Percentiles rank a stretch among this genome's conserved stretches.
Conservation (phyloP, 306 rosid genomes). For the Cicer judaicum region DNA sequence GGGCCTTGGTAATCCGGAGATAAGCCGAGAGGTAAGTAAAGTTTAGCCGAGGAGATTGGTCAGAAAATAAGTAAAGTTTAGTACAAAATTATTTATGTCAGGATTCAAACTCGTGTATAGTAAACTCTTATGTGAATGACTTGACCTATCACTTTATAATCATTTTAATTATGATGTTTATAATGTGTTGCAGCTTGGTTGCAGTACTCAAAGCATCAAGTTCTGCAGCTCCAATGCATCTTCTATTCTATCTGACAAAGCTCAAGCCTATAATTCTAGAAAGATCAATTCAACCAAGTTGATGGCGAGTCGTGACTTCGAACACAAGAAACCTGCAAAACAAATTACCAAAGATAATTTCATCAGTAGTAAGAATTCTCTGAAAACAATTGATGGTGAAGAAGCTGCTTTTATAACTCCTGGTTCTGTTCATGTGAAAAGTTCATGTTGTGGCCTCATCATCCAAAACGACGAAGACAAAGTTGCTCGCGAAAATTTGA, state of each 20-base stretch:
- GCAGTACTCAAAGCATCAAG: constrained; percentile 43
- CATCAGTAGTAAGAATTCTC: constrained; percentile 46
- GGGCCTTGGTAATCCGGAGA: too few species aligned
- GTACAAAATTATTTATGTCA: too few species aligned
- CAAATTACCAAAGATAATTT: constrained; percentile 33
- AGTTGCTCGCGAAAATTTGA: constrained; percentile 38
- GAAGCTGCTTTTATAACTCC: constrained; percentile 48
- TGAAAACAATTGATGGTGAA: constrained; percentile 44
- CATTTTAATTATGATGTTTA: constrained; percentile 31
- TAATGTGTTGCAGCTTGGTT: constrained; percentile 45
- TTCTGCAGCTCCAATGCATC: constrained; percentile 50
- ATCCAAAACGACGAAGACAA: constrained; percentile 48
- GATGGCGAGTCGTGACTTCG: constrained; percentile 47
- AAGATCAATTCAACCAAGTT: constrained; percentile 47
- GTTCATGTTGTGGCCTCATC: constrained; percentile 33
- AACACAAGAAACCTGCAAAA: constrained; percentile 40
- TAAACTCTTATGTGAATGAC: too few species aligned
- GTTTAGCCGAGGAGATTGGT: too few species aligned
- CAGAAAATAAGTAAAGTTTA: too few species aligned
- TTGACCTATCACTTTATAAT: not conserved
- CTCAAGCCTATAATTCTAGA: constrained; percentile 46
- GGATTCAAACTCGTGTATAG: too few species aligned
- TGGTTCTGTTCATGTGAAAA: constrained; percentile 43
- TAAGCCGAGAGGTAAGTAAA: too few species aligned
- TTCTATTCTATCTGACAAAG: constrained; percentile 50